These are phyloP conservation scores for Hypoxylon sp. DNA, from an alignment of 2,329 filamentous ascomycete genomes.

Conservation along the genomic window DNA sequence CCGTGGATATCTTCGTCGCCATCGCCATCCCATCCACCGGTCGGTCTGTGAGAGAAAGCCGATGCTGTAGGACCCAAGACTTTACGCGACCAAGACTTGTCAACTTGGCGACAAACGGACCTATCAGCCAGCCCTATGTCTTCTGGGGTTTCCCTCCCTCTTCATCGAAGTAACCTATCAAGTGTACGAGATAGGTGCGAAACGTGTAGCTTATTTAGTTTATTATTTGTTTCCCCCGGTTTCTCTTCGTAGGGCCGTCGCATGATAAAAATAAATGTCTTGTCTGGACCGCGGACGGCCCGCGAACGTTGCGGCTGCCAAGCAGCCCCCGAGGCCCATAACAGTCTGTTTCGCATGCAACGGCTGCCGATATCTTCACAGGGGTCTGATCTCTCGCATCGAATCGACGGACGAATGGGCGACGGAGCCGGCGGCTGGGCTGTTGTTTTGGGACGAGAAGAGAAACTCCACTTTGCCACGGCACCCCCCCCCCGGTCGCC, in stretches of 20 bases:
- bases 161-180: not conserved
- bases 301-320: constrained; percentile 14
- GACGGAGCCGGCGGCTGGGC: constrained; percentile 8
- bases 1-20: not conserved
- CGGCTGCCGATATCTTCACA: not conserved
- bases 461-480: constrained; percentile 9
- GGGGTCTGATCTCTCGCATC: not conserved
- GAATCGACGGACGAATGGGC: constrained; percentile 17
- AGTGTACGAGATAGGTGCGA: not conserved
- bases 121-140: not conserved
- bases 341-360: constrained; percentile 35
- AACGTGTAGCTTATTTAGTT: no score
- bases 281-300: not conserved
- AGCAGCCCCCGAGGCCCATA: constrained; percentile 27
- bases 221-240: no score
- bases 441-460: constrained; percentile 12
- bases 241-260: constrained; percentile 23
- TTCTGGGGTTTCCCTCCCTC: not conserved
- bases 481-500: not conserved
- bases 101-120: not conserved
- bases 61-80: not conserved
- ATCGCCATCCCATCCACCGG: not conserved
- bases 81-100: not conserved
- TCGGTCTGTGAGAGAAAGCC: not conserved
- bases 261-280: constrained; percentile 25